Evolutionary conservation across 108 stramenopile species (phyloP).

Genomic region (Conticribra weissflogii): DNA sequence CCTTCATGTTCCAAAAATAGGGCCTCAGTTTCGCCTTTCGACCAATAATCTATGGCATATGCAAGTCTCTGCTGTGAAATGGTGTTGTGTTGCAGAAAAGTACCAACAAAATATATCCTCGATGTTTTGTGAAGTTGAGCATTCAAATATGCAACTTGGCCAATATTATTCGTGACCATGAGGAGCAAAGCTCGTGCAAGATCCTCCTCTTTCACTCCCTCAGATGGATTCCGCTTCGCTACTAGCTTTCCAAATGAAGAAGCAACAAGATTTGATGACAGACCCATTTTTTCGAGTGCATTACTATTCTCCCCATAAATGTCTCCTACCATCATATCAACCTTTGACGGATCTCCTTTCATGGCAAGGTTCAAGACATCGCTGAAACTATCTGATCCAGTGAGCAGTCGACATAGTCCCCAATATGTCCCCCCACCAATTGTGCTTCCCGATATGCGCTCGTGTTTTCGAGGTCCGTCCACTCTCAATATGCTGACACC

Average conservation of each 20-base stretch:
- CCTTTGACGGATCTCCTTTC: constrained; percentile 87
- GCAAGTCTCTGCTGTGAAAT: constrained; percentile 90
- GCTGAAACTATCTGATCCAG: constrained; percentile 90
- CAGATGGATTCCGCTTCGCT: constrained; percentile 85
- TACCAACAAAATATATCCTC: constrained; percentile 96
- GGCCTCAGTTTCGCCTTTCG: constrained; percentile 94
- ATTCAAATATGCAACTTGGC: constrained; percentile 95
- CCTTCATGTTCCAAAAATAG: constrained; percentile 96
- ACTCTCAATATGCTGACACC: constrained; percentile 96
- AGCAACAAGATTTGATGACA: constrained; percentile 89
- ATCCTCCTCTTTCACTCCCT: constrained; percentile 89
- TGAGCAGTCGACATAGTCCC: constrained; percentile 96
- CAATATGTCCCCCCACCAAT: constrained; percentile 99
- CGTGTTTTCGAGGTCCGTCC: constrained; percentile 92
- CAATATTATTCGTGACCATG: constrained; percentile 99
- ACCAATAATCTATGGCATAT: constrained; percentile 98
- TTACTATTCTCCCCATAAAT: constrained; percentile 93
- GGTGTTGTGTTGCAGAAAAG: constrained; percentile 93
- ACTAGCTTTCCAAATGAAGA: constrained; percentile 99
- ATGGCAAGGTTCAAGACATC: constrained; percentile 92
- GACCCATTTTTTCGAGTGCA: constrained; percentile 91
- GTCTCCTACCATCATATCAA: constrained; percentile 96
- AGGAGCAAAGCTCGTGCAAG: constrained; percentile 93
- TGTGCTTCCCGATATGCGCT: constrained; percentile 96
- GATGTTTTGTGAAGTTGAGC: constrained; percentile 87